phyloP scores from a whole-genome alignment of 768 basidiomycete species.

The Trametes elegans region DNA sequence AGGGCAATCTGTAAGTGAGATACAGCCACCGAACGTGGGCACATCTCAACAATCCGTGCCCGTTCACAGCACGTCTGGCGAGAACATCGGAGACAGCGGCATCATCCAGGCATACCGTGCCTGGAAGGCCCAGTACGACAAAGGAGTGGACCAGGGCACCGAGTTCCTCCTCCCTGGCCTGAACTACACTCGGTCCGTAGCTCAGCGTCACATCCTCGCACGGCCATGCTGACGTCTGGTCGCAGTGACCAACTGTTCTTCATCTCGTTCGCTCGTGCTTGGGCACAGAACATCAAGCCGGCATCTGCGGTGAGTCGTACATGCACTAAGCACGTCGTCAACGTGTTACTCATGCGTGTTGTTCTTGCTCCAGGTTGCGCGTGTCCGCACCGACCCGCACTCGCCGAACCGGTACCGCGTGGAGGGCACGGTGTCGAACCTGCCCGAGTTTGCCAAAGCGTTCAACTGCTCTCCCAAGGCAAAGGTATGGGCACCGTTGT shows the following conservation, averaged over 20 bases:
- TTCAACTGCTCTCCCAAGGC: conserved; percentile 78
- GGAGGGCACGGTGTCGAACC: conserved; percentile 84
- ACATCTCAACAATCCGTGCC: not conserved
- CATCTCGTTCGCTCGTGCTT: conserved; percentile 85
- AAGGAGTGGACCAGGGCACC: conserved; percentile 52
- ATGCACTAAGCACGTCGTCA: too few relatives aligned
- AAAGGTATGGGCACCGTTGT: conserved; percentile 56
- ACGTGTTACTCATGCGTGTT: not conserved
- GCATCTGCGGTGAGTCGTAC: conserved; percentile 60
- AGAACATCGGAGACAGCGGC: conserved; percentile 87
- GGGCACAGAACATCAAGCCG: conserved; percentile 80
- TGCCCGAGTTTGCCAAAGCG: conserved; percentile 84
- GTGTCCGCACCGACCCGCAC: conserved; percentile 86
- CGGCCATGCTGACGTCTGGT: too few relatives aligned
- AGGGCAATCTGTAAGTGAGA: conserved; percentile 74
- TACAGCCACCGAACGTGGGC: not conserved
- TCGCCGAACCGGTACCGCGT: conserved; percentile 79
- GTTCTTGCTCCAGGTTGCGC: conserved; percentile 67
- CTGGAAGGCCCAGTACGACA: conserved; percentile 77
- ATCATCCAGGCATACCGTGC: conserved; percentile 87
- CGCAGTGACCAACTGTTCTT: conserved; percentile 91
- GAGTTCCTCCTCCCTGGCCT: conserved; percentile 85
- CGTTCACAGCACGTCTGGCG: conserved; percentile 81
- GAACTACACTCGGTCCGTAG: conserved; percentile 59
- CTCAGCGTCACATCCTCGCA: not conserved